Percentiles rank a stretch among this genome's conserved stretches.
Evolutionary conservation across 441 rosid species (phyloP).

Genomic region (Syzygium syzygioides): DNA sequence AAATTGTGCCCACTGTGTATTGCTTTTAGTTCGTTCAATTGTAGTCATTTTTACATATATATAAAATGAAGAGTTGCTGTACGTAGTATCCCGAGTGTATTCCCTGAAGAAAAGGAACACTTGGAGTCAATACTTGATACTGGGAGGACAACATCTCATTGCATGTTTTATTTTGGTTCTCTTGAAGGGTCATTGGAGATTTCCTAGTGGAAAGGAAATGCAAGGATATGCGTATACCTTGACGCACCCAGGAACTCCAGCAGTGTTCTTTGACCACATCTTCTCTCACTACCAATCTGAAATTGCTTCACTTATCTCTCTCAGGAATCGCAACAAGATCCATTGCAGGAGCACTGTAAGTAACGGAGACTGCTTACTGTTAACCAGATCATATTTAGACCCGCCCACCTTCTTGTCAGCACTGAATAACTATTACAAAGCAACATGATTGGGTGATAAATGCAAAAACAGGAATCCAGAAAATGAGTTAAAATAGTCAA

Average conservation of each 20-base stretch:
- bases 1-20: neutral
- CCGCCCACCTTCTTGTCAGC: neutral
- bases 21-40: neutral
- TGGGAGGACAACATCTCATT: neutral
- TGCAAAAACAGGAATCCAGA: neutral
- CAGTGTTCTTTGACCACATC: conserved; percentile 81
- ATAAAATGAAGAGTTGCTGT: neutral
- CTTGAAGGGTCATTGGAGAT: conserved; percentile 94
- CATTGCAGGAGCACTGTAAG: conserved; percentile 83
- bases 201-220: conserved; percentile 90
- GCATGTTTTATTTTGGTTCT: neutral
- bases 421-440: neutral
- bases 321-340: conserved; percentile 68
- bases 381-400: neutral
- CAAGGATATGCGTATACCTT: conserved; percentile 94
- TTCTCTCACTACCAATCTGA: conserved; percentile 71
- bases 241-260: conserved; percentile 97
- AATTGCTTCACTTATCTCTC: conserved; percentile 61
- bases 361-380: neutral
- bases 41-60: neutral
- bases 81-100: neutral
- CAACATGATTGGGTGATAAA: neutral
- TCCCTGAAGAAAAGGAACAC: neutral
- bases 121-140: neutral
- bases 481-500: neutral